A percentile compares a stretch with the other conserved stretches of the same genome.
phyloP scores from a whole-genome alignment of 2,329 filamentous ascomycete genomes.

The Ascosphaera aggregata region DNA sequence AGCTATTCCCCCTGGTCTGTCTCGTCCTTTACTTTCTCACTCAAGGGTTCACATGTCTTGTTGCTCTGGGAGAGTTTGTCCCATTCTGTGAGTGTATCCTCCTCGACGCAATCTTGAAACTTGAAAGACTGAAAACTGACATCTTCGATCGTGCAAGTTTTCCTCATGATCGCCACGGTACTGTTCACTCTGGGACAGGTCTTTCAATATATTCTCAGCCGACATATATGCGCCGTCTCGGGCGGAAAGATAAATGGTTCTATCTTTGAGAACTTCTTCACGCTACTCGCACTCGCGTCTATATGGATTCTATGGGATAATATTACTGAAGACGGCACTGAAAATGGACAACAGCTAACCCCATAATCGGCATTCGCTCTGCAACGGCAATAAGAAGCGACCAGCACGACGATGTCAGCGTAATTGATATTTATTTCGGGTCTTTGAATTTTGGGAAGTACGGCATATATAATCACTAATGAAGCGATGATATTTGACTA shows the following conservation, averaged over 20 bases:
- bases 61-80: slow-evolving; percentile 63
- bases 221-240: slow-evolving; percentile 69
- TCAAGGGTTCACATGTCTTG: slow-evolving; percentile 61
- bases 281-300: slow-evolving; percentile 55
- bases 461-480: no score
- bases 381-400: no score
- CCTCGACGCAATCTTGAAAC: slow-evolving; percentile 1
- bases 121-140: no score
- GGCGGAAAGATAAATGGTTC: slow-evolving; percentile 75
- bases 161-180: slow-evolving; percentile 47
- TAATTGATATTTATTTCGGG: neutral
- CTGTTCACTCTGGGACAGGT: slow-evolving; percentile 83
- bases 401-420: no score
- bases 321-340: slow-evolving; percentile 96
- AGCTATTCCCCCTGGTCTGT: slow-evolving; percentile 71
- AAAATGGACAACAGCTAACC: no score
- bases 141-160: slow-evolving; percentile 26
- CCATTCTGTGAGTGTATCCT: slow-evolving; percentile 46
- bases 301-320: slow-evolving; percentile 97
- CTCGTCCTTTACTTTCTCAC: slow-evolving; percentile 71
- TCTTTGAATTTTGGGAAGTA: neutral
- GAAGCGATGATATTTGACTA: no score
- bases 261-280: slow-evolving; percentile 85
- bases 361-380: no score
- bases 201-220: slow-evolving; percentile 87